Conservation (phyloP, 208 protist species). For the Naegleria lovaniensis region DNA sequence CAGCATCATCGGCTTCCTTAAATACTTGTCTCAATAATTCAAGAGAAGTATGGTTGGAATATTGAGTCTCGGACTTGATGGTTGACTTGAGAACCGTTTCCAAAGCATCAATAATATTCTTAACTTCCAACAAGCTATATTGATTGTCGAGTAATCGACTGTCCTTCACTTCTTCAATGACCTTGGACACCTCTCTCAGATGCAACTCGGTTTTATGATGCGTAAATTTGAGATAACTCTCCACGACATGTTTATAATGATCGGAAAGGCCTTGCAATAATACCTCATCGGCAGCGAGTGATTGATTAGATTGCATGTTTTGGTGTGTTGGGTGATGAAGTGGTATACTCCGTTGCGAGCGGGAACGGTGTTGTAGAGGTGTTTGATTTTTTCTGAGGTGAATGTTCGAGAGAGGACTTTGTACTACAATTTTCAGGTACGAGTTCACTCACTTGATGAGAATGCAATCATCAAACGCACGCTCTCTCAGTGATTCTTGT, state of each 20-base stretch:
- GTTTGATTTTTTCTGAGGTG: too few species aligned
- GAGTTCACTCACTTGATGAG: too few species aligned
- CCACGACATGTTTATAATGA: not conserved
- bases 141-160: not conserved
- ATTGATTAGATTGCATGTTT: too few species aligned
- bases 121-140: not conserved
- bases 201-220: not conserved
- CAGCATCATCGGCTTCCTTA: not conserved
- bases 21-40: constrained; percentile 23
- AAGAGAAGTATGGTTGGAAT: not conserved
- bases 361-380: too few species aligned
- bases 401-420: too few species aligned
- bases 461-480: too few species aligned
- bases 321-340: too few species aligned
- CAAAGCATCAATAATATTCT: not conserved
- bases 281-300: too few species aligned
- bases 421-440: too few species aligned
- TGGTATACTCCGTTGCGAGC: too few species aligned
- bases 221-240: not conserved
- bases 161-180: not conserved
- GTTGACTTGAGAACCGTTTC: not conserved
- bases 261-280: not conserved
- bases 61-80: not conserved
- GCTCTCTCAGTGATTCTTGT: too few species aligned
- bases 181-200: not conserved